phyloP scores from a whole-genome alignment of 768 basidiomycete genomes.

The Mycena latifolia region DNA sequence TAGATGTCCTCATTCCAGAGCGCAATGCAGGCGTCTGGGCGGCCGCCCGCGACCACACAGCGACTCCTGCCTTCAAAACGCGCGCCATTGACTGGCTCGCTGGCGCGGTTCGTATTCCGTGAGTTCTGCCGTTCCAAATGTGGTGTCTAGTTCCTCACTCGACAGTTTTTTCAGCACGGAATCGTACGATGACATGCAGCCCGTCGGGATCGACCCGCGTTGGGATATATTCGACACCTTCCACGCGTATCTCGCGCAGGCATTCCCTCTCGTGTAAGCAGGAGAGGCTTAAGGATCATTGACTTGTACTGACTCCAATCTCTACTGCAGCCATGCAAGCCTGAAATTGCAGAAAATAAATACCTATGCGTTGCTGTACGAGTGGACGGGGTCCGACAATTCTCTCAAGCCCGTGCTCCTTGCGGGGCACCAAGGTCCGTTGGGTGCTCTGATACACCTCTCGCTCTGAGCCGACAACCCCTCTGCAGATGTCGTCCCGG shows the following conservation, averaged over 20 bases:
- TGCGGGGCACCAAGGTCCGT: slow-evolving; percentile 71
- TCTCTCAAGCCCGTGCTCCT: slow-evolving; percentile 76
- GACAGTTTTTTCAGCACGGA: slow-evolving; percentile 57
- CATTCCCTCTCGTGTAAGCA: slow-evolving; percentile 75
- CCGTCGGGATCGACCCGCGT: slow-evolving; percentile 61
- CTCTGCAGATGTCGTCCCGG: slow-evolving; percentile 73
- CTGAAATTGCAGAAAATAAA: slow-evolving; percentile 77
- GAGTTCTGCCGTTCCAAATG: slow-evolving; percentile 31
- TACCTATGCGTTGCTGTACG: slow-evolving; percentile 77
- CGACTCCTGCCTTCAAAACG: slow-evolving; percentile 46
- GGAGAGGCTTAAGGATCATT: not conserved
- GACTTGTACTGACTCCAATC: not conserved
- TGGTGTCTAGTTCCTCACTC: not conserved
- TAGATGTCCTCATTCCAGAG: slow-evolving; percentile 3
- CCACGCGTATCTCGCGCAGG: slow-evolving; percentile 63
- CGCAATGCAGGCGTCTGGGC: slow-evolving; percentile 15
- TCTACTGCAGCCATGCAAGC: slow-evolving; percentile 61
- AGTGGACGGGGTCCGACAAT: slow-evolving; percentile 74
- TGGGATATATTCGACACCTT: slow-evolving; percentile 68
- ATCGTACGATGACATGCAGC: slow-evolving; percentile 62
- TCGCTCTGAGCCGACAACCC: too few species aligned
- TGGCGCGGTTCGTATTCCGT: slow-evolving; percentile 64
- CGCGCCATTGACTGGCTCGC: slow-evolving; percentile 60
- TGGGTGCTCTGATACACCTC: too few species aligned
- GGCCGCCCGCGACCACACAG: not conserved